Evolutionary conservation across 1,139 yeast species (phyloP), one percentile per base, ranked within the genome.

Genomic region (Citeromyces siamensis): DNA sequence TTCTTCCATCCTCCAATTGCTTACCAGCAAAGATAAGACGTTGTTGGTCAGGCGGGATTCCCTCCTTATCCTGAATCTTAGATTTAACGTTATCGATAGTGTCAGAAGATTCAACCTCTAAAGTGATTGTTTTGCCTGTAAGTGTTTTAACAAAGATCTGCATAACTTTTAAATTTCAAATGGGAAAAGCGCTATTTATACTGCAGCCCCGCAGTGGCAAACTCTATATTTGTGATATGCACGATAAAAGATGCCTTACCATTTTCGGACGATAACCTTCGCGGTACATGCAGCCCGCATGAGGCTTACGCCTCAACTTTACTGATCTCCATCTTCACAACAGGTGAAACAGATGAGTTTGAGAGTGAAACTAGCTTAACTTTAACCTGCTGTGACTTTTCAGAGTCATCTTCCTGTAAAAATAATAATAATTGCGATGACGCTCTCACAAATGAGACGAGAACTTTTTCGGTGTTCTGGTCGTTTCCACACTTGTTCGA

Each of bases 1-100:
- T 79, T 68, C 88, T 74, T 45, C 90, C 90, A 48, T 80, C 90
- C 62, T 80, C 88, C 52, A 80, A 67, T 62, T 80, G 90, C 68
- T 80, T 80, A 71, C 90, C 90, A 53, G 90, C 88, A 55, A 80
- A 80, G 62, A 80, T 80, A 52, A 80, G 68, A 66, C 88, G 72
- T 64, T 80, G 88, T 59, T 80, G 90, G 65, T 80, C 90, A 44
- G 88, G 88, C 52, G 90, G 90, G 50, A 80, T 80, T 48, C 90
- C 90, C 59, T 80, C 88, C 71, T 80, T 80, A 64, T 80, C 88
- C 62, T 80, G 88, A 50, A 80, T 80, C 68, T 80, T 80, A 50
- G 82, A 68, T 68, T 80, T 80, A 59, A 80, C 88, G 56, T 80
- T 80, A 65, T 80, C 90, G 52, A 80, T 80, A 45, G 88, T 80